Base-by-base conservation (phyloP, 2,329 filamentous ascomycete genomes). In the Claviceps arundinis region DNA sequence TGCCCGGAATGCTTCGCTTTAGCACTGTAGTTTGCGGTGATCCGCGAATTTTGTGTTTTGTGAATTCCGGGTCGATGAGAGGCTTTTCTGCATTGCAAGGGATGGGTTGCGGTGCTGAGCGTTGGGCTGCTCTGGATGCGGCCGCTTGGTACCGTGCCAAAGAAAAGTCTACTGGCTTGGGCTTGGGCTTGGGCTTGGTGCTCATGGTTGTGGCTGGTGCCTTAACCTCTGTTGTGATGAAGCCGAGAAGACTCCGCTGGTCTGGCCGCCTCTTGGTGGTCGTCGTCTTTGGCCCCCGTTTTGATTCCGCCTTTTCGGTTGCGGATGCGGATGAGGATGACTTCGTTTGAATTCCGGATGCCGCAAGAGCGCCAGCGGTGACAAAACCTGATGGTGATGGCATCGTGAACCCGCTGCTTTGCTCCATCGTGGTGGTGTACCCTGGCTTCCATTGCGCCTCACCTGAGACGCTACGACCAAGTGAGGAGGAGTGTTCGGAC, bases 401-500 rank as follows among this genome's bases (percentile, higher is more conserved):
- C 50, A 82, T 73, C 0, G 80, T 84, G 54, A 87, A 87, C 0
- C 67, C 73, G 0, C 73, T 66, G 0, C 74, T 67, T 51, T 73
- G 70, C 46, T 80, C 76, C 80, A 85, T 85, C 0, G 81, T 85
- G 5, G 81, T 84, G 4, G 68, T 59, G 53, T 80, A 78, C 48
- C 69, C 70, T 7, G 69, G 68, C 50, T 68, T 59, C 69, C 71
- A 72, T 30, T 60, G 60, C 53, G 69, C 56, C 58, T 69, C 63
- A 2, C 58, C 56, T 0, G 47, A 44, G 9, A 55, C 49, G 14
- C 56, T 55, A 13, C 59, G 52, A 6, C 53, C 54, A 1, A 54
- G 54, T 2, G 52, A 52, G 5, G 57, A 52, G 17, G 57, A 53
- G 17, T 59, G 52, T 1, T 52, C 52, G 2, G 58, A 61, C 26